Percentiles rank a stretch among this genome's conserved stretches.
phyloP scores from a whole-genome alignment of 495 filamentous ascomycete species.

The Clavariopsis aquatica region DNA sequence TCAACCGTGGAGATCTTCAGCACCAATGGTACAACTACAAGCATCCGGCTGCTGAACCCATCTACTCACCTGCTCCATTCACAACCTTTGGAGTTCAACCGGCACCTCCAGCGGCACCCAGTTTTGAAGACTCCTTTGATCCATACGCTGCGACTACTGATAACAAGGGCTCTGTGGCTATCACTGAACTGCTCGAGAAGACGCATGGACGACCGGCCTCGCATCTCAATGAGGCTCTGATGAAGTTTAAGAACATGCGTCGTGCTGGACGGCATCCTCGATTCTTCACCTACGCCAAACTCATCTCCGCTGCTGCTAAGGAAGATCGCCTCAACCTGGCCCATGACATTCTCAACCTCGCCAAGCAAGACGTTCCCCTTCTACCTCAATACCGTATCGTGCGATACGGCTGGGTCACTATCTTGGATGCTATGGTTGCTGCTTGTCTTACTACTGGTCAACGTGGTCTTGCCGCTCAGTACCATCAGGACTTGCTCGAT shows the following conservation, averaged over 20 bases:
- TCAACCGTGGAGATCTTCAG: slow-evolving; percentile 60
- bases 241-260: slow-evolving; percentile 86
- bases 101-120: slow-evolving; percentile 47
- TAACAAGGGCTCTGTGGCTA: slow-evolving; percentile 84
- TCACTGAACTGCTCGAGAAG: slow-evolving; percentile 82
- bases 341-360: slow-evolving; percentile 84
- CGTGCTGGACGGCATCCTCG: slow-evolving; percentile 87
- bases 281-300: slow-evolving; percentile 93
- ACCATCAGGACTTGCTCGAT: slow-evolving; percentile 83
- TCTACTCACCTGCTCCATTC: slow-evolving; percentile 43
- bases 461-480: slow-evolving; percentile 74
- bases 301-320: slow-evolving; percentile 87
- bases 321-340: slow-evolving; percentile 75
- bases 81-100: slow-evolving; percentile 39
- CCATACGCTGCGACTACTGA: slow-evolving; percentile 88
- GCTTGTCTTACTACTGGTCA: slow-evolving; percentile 84
- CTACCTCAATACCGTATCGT: slow-evolving; percentile 79
- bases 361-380: slow-evolving; percentile 80
- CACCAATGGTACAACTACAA: slow-evolving; percentile 60
- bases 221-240: slow-evolving; percentile 77
- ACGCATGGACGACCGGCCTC: slow-evolving; percentile 64
- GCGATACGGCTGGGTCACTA: slow-evolving; percentile 90
- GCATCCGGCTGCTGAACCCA: slow-evolving; percentile 44
- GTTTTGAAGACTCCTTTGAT: slow-evolving; percentile 77
- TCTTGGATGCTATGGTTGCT: slow-evolving; percentile 94